Evolutionary conservation across 257 asterid genomes (phyloP).

Genomic region (Fraxinus americana): DNA sequence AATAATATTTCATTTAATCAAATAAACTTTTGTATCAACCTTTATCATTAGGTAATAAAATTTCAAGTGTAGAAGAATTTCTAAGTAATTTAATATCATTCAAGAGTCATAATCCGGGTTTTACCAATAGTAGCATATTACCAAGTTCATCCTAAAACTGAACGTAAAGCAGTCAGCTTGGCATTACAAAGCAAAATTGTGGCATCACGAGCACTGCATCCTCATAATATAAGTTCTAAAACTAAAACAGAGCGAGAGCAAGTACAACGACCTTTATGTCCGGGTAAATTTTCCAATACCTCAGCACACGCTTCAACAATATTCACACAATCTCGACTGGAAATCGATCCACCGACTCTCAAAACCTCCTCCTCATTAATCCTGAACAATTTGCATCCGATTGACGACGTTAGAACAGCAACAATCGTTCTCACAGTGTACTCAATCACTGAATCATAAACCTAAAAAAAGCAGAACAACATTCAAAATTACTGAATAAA

Average conservation of each 20-base stretch:
- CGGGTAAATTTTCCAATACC: conserved; percentile 44
- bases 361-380: conserved; percentile 38
- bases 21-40: neutral
- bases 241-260: conserved; percentile 3
- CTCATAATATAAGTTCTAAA: neutral
- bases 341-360: conserved; percentile 59
- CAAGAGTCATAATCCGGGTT: neutral
- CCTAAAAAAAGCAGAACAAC: conserved; percentile 37
- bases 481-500: neutral
- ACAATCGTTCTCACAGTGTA: conserved; percentile 48
- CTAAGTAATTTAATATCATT: neutral
- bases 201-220: neutral
- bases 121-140: neutral
- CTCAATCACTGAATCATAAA: conserved; percentile 54
- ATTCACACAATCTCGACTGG: conserved; percentile 37
- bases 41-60: neutral
- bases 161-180: neutral
- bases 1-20: too few relatives aligned
- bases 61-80: neutral
- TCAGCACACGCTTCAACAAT: conserved; percentile 50
- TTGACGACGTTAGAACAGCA: conserved; percentile 60
- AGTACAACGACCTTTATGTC: conserved; percentile 41
- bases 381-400: conserved; percentile 51
- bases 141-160: conserved; percentile 1
- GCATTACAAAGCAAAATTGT: neutral